Base-by-base conservation (phyloP, 805 yeast genomes). In the Brettanomyces bruxellensis region DNA sequence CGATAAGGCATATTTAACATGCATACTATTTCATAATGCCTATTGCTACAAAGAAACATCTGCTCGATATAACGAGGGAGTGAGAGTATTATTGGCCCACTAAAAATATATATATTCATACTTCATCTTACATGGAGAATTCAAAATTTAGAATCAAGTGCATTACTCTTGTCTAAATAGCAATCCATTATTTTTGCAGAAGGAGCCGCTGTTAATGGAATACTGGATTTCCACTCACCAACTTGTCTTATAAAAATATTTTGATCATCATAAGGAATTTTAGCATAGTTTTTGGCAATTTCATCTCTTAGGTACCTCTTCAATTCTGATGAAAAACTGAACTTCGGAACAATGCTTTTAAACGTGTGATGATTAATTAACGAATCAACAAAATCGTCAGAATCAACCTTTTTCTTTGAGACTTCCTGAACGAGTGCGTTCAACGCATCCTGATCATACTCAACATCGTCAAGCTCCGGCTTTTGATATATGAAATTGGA, bases 131-230 rank as follows among this genome's bases (percentile, higher is more conserved):
- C 18, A 18, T 2, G 18, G 18, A 18, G 18, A 38, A 3, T 40
- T 34, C 41, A 50, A 25, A 49, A 28, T 47, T 47, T 49, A 30
- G 47, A 37, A 11, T 39, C 47, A 4, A 28, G 32, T 9, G 40
- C 30, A 12, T 41, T 5, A 11, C 51, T 54, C 2, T 52, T 51
- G 43, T 64, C 66, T 28, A 54, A 45, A 43, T 56, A 62, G 25
- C 47, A 44, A 0, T 47, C 45, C 5, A 59, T 51, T 18, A 58
- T 54, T 34, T 61, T 54, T 1, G 95, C 88, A 43, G 58, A 62
- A 8, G 93, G 86, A n/a, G 80, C 73, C 1, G 77, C 76, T 0
- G 89, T 83, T 44, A 78, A 56, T 40, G 66, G 68, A 51, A 78
- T 62, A 3, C 62, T 58, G 18, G 78, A 62, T 61, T 83, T 83